These are phyloP conservation scores for Sclerospora graminicola DNA, from an alignment of 352 stramenopile genomes.

Conservation along the genomic window DNA sequence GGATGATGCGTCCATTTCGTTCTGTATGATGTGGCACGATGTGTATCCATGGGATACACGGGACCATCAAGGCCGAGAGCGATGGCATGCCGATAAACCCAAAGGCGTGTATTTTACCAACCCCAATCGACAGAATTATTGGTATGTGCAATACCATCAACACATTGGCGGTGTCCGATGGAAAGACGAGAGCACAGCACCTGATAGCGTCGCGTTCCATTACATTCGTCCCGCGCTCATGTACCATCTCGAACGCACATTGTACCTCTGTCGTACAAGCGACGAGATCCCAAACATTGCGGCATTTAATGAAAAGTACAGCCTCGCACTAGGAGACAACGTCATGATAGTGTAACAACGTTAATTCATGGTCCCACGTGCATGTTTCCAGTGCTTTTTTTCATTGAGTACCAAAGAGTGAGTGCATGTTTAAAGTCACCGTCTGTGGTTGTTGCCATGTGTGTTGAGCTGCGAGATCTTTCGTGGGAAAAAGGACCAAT, in stretches of 20 bases:
- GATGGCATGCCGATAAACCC: conserved; percentile 66
- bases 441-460: conserved; percentile 44
- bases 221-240: conserved; percentile 64
- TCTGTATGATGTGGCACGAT: conserved; percentile 79
- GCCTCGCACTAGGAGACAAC: conserved; percentile 33
- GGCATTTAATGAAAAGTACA: conserved; percentile 47
- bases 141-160: conserved; percentile 65
- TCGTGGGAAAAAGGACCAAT: conserved; percentile 46
- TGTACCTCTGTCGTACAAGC: conserved; percentile 55
- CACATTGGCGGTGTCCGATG: conserved; percentile 52
- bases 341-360: conserved; percentile 36
- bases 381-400: too few relatives aligned
- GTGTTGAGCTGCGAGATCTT: conserved; percentile 32
- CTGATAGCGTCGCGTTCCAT: conserved; percentile 68
- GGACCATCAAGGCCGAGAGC: conserved; percentile 53
- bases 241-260: conserved; percentile 63
- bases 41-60: conserved; percentile 66
- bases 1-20: conserved; percentile 72
- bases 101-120: conserved; percentile 58
- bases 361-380: too few relatives aligned
- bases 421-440: conserved; percentile 32
- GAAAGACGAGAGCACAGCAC: conserved; percentile 37
- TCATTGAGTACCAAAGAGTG: conserved; percentile 38
- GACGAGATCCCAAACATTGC: conserved; percentile 33
- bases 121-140: conserved; percentile 42